Conservation (phyloP, 208 protist species). For the Leishmania aethiopica region DNA sequence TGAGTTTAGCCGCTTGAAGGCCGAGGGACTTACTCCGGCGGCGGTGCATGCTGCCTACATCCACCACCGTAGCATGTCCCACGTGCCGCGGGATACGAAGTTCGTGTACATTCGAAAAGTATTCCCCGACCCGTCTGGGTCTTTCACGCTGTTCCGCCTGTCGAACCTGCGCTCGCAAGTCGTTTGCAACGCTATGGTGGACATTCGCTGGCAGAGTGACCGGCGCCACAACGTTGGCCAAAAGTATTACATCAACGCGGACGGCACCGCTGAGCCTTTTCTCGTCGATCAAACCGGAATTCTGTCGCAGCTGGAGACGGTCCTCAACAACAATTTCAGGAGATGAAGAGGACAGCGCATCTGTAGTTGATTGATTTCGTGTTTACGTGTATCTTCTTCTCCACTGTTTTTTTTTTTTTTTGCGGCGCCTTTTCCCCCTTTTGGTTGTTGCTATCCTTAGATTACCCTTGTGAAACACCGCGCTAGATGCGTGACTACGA, state of each 20-base stretch:
- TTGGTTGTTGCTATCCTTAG: not conserved
- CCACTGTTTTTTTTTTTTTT: too few relatives aligned
- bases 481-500: not conserved
- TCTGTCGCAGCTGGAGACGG: constrained; percentile 70
- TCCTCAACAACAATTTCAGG: constrained; percentile 81
- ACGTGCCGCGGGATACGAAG: constrained; percentile 81
- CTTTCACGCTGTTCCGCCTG: constrained; percentile 84
- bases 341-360: constrained; percentile 23
- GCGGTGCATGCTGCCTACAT: constrained; percentile 83
- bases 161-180: constrained; percentile 90
- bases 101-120: constrained; percentile 91
- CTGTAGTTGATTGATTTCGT: not conserved
- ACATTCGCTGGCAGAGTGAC: constrained; percentile 92
- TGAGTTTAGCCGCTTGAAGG: constrained; percentile 59
- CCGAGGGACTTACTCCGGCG: constrained; percentile 75
- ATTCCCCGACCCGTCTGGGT: constrained; percentile 79
- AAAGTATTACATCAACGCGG: constrained; percentile 87
- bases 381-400: not conserved
- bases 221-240: constrained; percentile 82
- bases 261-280: constrained; percentile 84
- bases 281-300: constrained; percentile 83
- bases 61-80: constrained; percentile 64
- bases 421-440: not conserved
- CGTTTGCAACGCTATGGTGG: constrained; percentile 79
- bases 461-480: not conserved